phyloP scores from a whole-genome alignment of 257 asterid genomes.

The Petunia axillaris region DNA sequence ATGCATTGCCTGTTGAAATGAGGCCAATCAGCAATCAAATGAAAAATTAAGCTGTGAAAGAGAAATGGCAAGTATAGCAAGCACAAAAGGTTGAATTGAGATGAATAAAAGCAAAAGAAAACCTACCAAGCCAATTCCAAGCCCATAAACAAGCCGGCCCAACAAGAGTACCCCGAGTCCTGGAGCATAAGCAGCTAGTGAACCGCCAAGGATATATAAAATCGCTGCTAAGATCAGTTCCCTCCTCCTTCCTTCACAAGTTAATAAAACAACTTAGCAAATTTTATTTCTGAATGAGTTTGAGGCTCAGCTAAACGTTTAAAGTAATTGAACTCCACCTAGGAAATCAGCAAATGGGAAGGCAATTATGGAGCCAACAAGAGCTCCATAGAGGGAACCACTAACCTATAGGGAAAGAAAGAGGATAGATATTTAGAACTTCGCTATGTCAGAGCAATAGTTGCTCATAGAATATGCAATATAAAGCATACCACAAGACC shows the following conservation, averaged over 20 bases:
- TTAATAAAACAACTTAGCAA: slow-evolving; percentile 25
- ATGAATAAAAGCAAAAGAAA: slow-evolving; percentile 21
- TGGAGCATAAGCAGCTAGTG: slow-evolving; percentile 84
- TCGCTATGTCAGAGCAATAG: neutral
- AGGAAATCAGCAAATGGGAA: slow-evolving; percentile 91
- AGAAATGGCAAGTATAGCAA: slow-evolving; percentile 1
- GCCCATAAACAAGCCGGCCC: slow-evolving; percentile 85
- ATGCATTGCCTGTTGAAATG: slow-evolving; percentile 85
- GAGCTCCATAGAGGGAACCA: slow-evolving; percentile 99
- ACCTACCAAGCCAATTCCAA: slow-evolving; percentile 93
- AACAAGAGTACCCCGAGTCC: slow-evolving; percentile 73
- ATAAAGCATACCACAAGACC: slow-evolving; percentile 83
- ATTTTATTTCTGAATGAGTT: slow-evolving; percentile 9
- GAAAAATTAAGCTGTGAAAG: neutral
- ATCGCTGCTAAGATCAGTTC: slow-evolving; percentile 82
- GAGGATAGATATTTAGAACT: slow-evolving; percentile 20
- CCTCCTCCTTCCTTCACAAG: slow-evolving; percentile 79
- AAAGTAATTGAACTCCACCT: slow-evolving; percentile 51
- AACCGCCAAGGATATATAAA: slow-evolving; percentile 68
- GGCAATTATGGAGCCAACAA: slow-evolving; percentile 79
- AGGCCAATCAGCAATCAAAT: slow-evolving; percentile 28
- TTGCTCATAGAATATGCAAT: slow-evolving; percentile 9
- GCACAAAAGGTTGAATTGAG: neutral
- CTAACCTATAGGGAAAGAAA: slow-evolving; percentile 67
- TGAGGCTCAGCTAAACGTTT: slow-evolving; percentile 15